Conservation (phyloP, 257 asterid species). For the Marsdenia floribunda region DNA sequence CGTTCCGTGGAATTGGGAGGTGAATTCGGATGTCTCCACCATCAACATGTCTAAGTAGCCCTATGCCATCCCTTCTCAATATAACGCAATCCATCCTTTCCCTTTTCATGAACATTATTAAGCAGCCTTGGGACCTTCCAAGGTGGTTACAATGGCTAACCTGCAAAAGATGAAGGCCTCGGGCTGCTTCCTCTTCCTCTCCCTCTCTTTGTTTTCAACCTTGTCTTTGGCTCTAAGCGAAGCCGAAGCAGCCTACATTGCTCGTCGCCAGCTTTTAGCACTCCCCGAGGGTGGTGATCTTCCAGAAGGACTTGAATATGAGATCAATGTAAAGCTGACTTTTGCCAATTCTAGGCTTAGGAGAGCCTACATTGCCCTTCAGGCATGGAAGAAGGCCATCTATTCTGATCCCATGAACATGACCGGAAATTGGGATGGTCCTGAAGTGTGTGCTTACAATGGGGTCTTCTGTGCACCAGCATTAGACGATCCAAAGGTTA, state of each 20-base stretch:
- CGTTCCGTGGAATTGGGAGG: slow-evolving; percentile 25
- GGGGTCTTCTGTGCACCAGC: slow-evolving; percentile 68
- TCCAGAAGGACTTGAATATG: slow-evolving; percentile 9
- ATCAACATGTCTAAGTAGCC: slow-evolving; percentile 5
- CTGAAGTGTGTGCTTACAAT: slow-evolving; percentile 56
- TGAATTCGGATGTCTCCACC: slow-evolving; percentile 20
- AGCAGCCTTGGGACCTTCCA: slow-evolving; percentile 66
- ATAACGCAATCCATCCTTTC: slow-evolving; percentile 24
- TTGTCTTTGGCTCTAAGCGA: slow-evolving; percentile 25
- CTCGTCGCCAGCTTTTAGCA: slow-evolving; percentile 27
- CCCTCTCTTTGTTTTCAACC: slow-evolving; percentile 21
- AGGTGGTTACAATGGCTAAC: slow-evolving; percentile 45
- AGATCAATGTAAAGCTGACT: background rate
- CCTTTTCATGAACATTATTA: slow-evolving; percentile 16
- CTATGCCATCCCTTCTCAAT: slow-evolving; percentile 25
- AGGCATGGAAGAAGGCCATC: slow-evolving; percentile 65
- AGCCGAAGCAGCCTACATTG: slow-evolving; percentile 24
- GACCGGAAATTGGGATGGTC: slow-evolving; percentile 72
- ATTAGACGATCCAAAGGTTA: slow-evolving; percentile 39
- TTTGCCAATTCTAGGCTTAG: slow-evolving; percentile 44
- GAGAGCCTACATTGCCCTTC: slow-evolving; percentile 59
- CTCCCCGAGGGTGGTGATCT: slow-evolving; percentile 16
- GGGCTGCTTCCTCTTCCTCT: slow-evolving; percentile 40
- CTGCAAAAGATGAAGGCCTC: slow-evolving; percentile 43
- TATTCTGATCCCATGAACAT: slow-evolving; percentile 73